Evolutionary conservation across 805 yeast species (phyloP).

Genomic region (Yarrowia bubula): DNA sequence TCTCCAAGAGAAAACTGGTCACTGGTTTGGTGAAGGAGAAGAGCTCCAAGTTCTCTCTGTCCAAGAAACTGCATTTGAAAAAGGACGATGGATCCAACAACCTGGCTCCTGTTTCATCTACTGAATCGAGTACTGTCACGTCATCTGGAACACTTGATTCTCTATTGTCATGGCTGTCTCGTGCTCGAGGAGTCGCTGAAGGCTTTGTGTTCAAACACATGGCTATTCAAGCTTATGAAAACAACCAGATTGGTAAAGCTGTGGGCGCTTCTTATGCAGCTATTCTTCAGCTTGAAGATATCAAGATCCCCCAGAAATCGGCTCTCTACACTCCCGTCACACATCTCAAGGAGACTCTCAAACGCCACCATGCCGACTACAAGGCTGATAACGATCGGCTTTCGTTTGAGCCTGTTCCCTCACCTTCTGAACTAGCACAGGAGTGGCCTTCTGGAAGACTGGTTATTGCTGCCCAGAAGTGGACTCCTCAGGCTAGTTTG

Average conservation of each 20-base stretch:
- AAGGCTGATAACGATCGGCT: slow-evolving; percentile 38
- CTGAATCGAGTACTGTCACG: neutral
- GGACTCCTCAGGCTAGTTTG: slow-evolving; percentile 36
- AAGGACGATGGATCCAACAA: neutral
- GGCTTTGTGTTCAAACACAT: slow-evolving; percentile 36
- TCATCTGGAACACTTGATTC: slow-evolving; percentile 5
- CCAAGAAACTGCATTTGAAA: neutral
- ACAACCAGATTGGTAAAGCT: slow-evolving; percentile 35
- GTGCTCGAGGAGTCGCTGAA: slow-evolving; percentile 33
- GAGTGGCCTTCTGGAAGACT: slow-evolving; percentile 41
- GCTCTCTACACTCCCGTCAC: slow-evolving; percentile 15
- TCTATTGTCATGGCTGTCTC: slow-evolving; percentile 35
- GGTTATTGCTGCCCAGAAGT: slow-evolving; percentile 35
- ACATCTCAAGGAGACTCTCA: slow-evolving; percentile 30
- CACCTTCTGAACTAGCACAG: slow-evolving; percentile 32
- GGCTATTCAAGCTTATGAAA: slow-evolving; percentile 35
- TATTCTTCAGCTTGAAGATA: neutral
- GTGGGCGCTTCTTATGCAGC: slow-evolving; percentile 28
- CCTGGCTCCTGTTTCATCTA: neutral
- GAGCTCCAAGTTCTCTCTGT: slow-evolving; percentile 8
- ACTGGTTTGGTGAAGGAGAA: slow-evolving; percentile 1
- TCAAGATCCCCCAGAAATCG: slow-evolving; percentile 11
- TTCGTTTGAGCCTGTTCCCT: slow-evolving; percentile 39
- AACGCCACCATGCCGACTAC: slow-evolving; percentile 30
- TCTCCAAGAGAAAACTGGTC: neutral